Base-by-base conservation (phyloP, 176 grass and related monocot genomes). In the Poa annua region DNA sequence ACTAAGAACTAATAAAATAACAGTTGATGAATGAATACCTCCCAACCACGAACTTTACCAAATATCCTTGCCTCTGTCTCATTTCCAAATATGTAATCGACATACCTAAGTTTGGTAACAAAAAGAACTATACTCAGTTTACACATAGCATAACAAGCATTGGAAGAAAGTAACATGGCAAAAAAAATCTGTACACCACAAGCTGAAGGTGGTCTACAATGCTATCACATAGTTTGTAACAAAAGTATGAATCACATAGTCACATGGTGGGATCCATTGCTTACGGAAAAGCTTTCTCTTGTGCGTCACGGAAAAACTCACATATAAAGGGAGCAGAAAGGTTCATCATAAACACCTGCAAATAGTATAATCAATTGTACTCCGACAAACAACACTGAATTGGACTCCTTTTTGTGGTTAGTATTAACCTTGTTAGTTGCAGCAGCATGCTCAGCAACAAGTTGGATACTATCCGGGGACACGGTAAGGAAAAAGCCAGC, bases 401-500 rank as follows among this genome's bases (percentile, higher is more conserved):
- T 9, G 11, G 19, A 20, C 7, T 56, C 26, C 2, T 72, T 83
- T 50, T 73, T 68, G 25, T 66, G 70, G 80, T 71, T n/a, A 71
- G 61, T 8, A 76, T 22, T 48, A 90, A 99, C 97, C 93, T 99
- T 99, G 51, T 92, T 94, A 53, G 85, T 92, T 64, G 88, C 80
- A 47, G 91, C 91, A 90, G 93, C 97, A 79, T 99, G 97, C 85
- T 99, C 93, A 80, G 93, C 93, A 75, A 96, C 97, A 63, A 90
- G 89, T 88, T 90, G 89, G 81, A 99, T 96, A 75, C 93, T 96
- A 13, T 99, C 97, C 13, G 97, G 97, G 4, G 97, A 96, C 25
- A 99, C 97, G 0, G 97, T 99, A 47, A 99, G 89, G 88, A 99
- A 99, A 96, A 96, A 99, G 7, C 97, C 97, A 90, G 97, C 93